Conservation (phyloP, 2,329 filamentous ascomycete genomes). For the Colletotrichum theobromicola region DNA sequence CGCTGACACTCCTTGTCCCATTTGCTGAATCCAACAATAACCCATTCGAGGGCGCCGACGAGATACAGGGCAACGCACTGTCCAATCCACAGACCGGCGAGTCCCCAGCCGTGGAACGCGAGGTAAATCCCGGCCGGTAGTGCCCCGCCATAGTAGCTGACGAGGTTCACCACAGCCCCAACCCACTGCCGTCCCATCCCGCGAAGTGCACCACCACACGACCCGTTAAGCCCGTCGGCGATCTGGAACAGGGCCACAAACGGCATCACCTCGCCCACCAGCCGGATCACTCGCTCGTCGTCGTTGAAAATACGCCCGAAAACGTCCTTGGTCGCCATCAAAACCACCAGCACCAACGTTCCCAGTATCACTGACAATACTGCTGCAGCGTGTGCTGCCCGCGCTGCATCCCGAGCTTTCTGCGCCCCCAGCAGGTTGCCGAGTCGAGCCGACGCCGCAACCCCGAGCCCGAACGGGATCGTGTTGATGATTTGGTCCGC, state of each 20-base stretch:
- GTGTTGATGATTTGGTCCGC: conserved; percentile 85
- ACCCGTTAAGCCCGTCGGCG: conserved; percentile 85
- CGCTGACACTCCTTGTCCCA: conserved; percentile 77
- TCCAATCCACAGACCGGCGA: conserved; percentile 82
- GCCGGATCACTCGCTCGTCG: conserved; percentile 70
- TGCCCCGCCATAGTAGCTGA: conserved; percentile 85
- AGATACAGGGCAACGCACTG: conserved; percentile 83
- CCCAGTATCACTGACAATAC: conserved; percentile 75
- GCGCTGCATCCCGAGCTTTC: conserved; percentile 67
- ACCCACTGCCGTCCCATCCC: conserved; percentile 90
- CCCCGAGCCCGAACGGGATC: conserved; percentile 85
- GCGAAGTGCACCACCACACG: conserved; percentile 79
- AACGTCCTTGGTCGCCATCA: conserved; percentile 74
- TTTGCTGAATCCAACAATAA: conserved; percentile 76
- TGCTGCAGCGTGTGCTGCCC: conserved; percentile 78
- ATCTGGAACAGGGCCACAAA: conserved; percentile 91
- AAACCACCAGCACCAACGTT: conserved; percentile 65
- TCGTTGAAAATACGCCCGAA: conserved; percentile 85
- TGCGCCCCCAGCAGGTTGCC: conserved; percentile 80
- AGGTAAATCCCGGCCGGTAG: conserved; percentile 83
- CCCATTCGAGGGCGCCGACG: conserved; percentile 80
- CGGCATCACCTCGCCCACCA: conserved; percentile 81
- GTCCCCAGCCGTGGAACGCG: conserved; percentile 85
- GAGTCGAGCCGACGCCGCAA: conserved; percentile 78
- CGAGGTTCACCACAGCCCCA: conserved; percentile 79